phyloP scores from a whole-genome alignment of 805 yeast genomes.

The Ogataea nonfermentans region DNA sequence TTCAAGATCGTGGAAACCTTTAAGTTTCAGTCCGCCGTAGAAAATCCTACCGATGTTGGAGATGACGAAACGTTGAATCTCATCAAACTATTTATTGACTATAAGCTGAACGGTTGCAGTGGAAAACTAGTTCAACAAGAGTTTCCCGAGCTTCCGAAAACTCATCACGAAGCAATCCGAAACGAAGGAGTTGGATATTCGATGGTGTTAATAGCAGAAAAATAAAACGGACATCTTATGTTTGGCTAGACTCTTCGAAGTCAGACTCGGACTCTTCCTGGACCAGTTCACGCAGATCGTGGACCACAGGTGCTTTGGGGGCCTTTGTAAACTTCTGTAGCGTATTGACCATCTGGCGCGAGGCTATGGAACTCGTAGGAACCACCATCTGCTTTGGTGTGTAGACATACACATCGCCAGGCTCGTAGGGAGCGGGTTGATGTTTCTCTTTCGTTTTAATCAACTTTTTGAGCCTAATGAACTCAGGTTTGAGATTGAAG shows the following conservation, averaged over 20 bases:
- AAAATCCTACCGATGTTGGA: not conserved
- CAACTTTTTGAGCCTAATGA: slow-evolving; percentile 5
- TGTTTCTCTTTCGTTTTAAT: slow-evolving; percentile 1
- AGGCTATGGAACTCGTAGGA: slow-evolving; percentile 23
- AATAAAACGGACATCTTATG: too few relatives aligned
- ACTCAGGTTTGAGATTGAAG: slow-evolving; percentile 15
- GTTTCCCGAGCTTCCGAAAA: slow-evolving; percentile 7
- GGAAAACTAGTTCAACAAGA: slow-evolving; percentile 23
- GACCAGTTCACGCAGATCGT: slow-evolving; percentile 2
- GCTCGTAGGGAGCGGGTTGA: not conserved
- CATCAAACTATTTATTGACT: slow-evolving; percentile 32
- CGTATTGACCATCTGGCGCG: slow-evolving; percentile 1
- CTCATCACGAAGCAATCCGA: slow-evolving; percentile 9
- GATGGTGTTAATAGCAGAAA: slow-evolving; percentile 28
- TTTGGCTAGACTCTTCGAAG: too few relatives aligned
- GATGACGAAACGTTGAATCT: slow-evolving; percentile 21
- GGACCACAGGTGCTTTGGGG: slow-evolving; percentile 4
- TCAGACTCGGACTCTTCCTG: slow-evolving; percentile 1
- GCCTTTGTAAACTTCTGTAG: not conserved
- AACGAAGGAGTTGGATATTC: slow-evolving; percentile 28
- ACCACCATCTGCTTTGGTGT: slow-evolving; percentile 42
- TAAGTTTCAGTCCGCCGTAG: slow-evolving; percentile 6
- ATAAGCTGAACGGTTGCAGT: slow-evolving; percentile 29
- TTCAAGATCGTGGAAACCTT: slow-evolving; percentile 18
- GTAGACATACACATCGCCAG: slow-evolving; percentile 40